Percentiles rank a stretch among this genome's conserved stretches.
Evolutionary conservation across 345 rosid genomes (phyloP).

Genomic region (Brassica incana): DNA sequence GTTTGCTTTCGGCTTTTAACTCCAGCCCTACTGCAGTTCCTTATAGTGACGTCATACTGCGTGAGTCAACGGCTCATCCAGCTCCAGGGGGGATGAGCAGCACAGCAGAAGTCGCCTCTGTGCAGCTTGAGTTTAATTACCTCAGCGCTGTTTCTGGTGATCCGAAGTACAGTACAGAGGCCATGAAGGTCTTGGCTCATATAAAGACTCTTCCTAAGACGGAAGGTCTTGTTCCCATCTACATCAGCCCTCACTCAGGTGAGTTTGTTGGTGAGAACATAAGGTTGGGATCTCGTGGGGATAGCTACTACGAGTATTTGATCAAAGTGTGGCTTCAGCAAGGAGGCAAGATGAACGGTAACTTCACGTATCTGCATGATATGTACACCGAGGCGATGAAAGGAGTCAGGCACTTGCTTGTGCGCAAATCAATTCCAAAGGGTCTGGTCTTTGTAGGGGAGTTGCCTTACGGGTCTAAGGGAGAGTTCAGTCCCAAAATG

Average conservation of each 20-base stretch:
- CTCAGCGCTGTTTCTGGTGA: conserved; percentile 88
- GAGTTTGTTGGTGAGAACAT: conserved; percentile 86
- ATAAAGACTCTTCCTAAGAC: conserved; percentile 78
- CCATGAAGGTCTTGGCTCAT: conserved; percentile 95
- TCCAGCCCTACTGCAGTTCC: conserved; percentile 87
- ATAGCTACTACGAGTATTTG: conserved; percentile 95
- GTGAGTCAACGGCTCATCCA: conserved; percentile 75
- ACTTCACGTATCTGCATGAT: conserved; percentile 64
- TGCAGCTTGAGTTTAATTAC: conserved; percentile 96
- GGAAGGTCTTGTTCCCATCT: conserved; percentile 93
- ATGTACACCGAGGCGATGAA: conserved; percentile 97
- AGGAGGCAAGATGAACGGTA: conserved; percentile 47
- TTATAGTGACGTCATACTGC: conserved; percentile 74
- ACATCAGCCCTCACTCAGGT: conserved; percentile 91
- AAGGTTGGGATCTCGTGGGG: conserved; percentile 97
- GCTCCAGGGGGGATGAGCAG: conserved; percentile 92
- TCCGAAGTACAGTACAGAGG: conserved; percentile 75
- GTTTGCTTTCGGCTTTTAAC: conserved; percentile 77
- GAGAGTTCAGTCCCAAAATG: conserved; percentile 92
- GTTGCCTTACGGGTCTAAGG: conserved; percentile 77
- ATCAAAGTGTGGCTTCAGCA: conserved; percentile 96
- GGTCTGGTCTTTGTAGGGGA: conserved; percentile 92
- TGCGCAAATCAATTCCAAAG: conserved; percentile 76
- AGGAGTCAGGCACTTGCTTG: conserved; percentile 86
- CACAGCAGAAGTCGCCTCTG: conserved; percentile 85